Conservation (phyloP, 2,329 filamentous ascomycete genomes). For the Beauveria sp. region DNA sequence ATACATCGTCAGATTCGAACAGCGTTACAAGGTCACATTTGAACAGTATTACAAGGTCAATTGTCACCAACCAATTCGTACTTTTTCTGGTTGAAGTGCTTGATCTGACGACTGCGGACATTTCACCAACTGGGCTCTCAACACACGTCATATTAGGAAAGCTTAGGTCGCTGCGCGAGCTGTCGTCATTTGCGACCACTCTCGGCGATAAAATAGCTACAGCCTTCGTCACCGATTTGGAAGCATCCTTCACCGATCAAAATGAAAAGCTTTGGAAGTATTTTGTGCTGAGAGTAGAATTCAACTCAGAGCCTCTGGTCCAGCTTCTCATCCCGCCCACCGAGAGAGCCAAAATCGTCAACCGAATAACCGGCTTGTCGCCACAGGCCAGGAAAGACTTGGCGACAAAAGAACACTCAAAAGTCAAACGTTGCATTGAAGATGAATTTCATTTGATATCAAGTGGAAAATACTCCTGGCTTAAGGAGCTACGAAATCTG, state of each 20-base stretch:
- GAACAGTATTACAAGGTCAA: background rate
- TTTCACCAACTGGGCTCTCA: too few relatives aligned
- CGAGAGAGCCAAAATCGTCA: background rate
- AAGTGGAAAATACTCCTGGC: background rate
- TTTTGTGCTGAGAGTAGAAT: background rate
- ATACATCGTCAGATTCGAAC: too few relatives aligned
- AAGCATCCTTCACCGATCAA: background rate
- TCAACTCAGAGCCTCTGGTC: too few relatives aligned
- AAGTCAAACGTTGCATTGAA: background rate
- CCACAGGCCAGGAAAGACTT: background rate
- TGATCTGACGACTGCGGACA: background rate
- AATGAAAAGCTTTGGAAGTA: background rate
- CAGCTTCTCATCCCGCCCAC: background rate
- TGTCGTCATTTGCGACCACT: background rate
- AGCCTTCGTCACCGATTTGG: background rate
- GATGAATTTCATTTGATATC: background rate
- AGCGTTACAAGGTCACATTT: too few relatives aligned
- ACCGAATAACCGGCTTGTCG: background rate
- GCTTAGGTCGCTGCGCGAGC: background rate
- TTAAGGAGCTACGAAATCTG: background rate
- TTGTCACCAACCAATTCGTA: background rate
- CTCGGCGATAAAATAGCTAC: background rate
- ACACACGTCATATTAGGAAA: too few relatives aligned
- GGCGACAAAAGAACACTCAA: background rate
- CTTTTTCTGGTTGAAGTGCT: background rate